Evolutionary conservation across 2,329 filamentous ascomycete species (phyloP).

Genomic region (Colletotrichum salicis): DNA sequence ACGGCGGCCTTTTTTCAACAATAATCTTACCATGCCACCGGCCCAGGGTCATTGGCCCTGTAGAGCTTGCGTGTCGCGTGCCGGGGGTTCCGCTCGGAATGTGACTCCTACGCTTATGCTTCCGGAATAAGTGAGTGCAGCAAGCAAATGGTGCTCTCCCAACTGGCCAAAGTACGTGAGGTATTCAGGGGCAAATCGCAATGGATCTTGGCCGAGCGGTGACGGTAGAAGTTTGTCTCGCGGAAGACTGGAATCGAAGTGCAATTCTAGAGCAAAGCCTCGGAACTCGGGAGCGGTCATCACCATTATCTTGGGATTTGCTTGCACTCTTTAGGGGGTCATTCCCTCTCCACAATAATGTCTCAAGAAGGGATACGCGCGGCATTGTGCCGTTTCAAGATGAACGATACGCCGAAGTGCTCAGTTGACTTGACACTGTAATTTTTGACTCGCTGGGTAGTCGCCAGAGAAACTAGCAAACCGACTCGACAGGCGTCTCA

Average conservation of each 20-base stretch:
- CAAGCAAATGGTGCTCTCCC: not conserved
- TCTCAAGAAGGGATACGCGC: not conserved
- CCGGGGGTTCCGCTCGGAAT: not conserved
- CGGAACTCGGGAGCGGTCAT: not conserved
- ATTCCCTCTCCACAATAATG: not conserved
- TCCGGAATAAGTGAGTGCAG: not conserved
- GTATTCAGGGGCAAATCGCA: not conserved
- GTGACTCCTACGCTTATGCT: conserved; percentile 8
- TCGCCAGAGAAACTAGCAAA: not conserved
- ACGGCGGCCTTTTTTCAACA: not conserved
- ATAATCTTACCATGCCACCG: not conserved
- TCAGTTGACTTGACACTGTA: not conserved
- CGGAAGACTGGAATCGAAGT: not conserved
- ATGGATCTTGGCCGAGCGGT: not conserved
- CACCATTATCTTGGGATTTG: not conserved
- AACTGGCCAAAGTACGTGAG: not conserved
- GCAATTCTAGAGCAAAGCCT: not conserved
- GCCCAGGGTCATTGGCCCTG: not conserved
- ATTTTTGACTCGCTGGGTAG: not conserved
- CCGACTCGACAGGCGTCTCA: not conserved
- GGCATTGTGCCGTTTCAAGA: not conserved
- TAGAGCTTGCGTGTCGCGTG: conserved; percentile 16
- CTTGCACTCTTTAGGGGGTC: not conserved
- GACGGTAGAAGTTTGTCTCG: no score
- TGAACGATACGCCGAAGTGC: not conserved